Percentiles rank a stretch among this genome's conserved stretches.
phyloP scores from a whole-genome alignment of 768 basidiomycete species.

The Mycena vitilis region DNA sequence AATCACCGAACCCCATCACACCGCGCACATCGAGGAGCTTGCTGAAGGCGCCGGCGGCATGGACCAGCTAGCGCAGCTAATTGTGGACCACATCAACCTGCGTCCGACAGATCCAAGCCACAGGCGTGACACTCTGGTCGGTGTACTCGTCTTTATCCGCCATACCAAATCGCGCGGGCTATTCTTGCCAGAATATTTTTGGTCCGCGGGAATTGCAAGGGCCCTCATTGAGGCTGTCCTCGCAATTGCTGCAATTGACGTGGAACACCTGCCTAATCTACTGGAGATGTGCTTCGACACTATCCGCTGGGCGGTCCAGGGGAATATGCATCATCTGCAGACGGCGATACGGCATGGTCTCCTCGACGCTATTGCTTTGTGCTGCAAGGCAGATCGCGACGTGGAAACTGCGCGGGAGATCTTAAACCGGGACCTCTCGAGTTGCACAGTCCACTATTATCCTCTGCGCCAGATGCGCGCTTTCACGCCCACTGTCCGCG shows the following conservation, averaged over 20 bases:
- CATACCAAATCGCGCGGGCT: not conserved
- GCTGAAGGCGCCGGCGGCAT: slow-evolving; percentile 14
- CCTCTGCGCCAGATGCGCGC: slow-evolving; percentile 15
- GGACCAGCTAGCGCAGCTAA: slow-evolving; percentile 8
- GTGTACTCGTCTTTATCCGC: not conserved
- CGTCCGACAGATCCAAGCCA: not conserved
- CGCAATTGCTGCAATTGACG: not conserved
- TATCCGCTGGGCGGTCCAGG: not conserved
- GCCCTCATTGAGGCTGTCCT: slow-evolving; percentile 8
- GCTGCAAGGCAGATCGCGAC: not conserved
- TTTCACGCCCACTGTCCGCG: not conserved
- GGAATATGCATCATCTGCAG: slow-evolving; percentile 2
- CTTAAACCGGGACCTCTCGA: not conserved
- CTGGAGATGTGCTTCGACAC: slow-evolving; percentile 14
- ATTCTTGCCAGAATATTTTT: slow-evolving; percentile 3
- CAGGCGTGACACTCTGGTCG: not conserved
- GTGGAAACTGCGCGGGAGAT: not conserved
- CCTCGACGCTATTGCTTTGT: slow-evolving; percentile 12
- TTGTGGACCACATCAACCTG: slow-evolving; percentile 11
- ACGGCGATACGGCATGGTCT: slow-evolving; percentile 1
- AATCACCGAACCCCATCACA: slow-evolving; percentile 4
- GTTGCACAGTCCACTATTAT: slow-evolving; percentile 15
- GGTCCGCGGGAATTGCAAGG: slow-evolving; percentile 9
- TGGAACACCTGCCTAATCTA: not conserved
- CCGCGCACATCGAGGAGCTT: slow-evolving; percentile 14